Evolutionary conservation across 2,329 filamentous ascomycete genomes (phyloP).

Genomic region (Stagonosporopsis rhizophila): DNA sequence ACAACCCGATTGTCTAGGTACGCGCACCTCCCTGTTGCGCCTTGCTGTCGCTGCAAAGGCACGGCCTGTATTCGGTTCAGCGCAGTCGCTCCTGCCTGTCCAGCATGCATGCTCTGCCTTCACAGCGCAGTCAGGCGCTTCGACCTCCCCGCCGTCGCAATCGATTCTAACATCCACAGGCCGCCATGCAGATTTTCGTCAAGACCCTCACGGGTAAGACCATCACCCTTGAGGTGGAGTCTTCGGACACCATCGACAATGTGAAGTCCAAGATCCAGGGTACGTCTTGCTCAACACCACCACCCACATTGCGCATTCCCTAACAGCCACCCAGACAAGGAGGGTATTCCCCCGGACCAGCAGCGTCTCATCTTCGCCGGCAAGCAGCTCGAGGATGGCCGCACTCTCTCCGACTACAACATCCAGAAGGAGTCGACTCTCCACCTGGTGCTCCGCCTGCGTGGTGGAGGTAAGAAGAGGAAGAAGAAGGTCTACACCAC

Average conservation of each 20-base stretch:
- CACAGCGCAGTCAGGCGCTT: background rate
- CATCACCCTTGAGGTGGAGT: constrained; percentile 99
- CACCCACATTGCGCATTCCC: constrained; percentile 6
- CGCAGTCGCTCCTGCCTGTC: background rate
- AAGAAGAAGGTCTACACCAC: constrained; percentile 99
- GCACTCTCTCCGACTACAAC: constrained; percentile 99
- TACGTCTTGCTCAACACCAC: constrained; percentile 46
- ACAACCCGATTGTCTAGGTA: constrained; percentile 65
- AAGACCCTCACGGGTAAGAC: constrained; percentile 95
- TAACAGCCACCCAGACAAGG: constrained; percentile 80
- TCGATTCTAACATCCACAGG: constrained; percentile 35
- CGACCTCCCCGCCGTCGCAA: background rate
- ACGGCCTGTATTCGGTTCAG: background rate
- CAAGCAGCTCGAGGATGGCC: constrained; percentile 99
- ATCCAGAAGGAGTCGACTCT: constrained; percentile 99
- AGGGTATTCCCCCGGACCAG: constrained; percentile 98
- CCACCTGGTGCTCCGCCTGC: constrained; percentile 95
- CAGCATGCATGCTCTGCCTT: background rate
- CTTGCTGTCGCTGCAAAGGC: background rate
- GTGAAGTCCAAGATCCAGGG: constrained; percentile 96
- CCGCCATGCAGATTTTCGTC: constrained; percentile 61
- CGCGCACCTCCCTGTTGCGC: constrained; percentile 28
- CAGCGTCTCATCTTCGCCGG: constrained; percentile 99
- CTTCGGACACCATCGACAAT: constrained; percentile 99
- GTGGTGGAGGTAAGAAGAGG: constrained; percentile 97